These are phyloP conservation scores for Hondaea fermentalgiana DNA, from an alignment of 108 stramenopile species.

Conservation along the genomic window DNA sequence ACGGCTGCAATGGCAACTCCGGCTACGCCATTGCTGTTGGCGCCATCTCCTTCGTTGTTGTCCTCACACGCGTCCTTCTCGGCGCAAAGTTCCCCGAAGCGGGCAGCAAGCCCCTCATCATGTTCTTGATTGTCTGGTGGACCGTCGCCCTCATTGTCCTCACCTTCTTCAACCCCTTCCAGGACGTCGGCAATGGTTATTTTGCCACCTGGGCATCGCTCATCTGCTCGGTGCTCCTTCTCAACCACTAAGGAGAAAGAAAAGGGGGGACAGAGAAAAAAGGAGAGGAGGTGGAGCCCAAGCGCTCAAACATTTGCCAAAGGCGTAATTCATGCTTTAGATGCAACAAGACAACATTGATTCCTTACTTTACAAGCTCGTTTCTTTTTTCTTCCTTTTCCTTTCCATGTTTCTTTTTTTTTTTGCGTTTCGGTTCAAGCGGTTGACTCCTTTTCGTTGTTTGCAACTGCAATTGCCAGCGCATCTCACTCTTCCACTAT, in stretches of 20 bases:
- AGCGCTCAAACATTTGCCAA: no score
- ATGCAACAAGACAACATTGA: not conserved
- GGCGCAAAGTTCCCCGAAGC: not conserved
- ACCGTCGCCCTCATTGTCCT: not conserved
- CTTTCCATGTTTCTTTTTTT: not conserved
- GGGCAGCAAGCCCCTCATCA: not conserved
- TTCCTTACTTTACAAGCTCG: not conserved
- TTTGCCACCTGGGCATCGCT: constrained; percentile 7
- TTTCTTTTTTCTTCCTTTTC: not conserved
- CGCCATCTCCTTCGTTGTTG: not conserved
- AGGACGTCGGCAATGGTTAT: not conserved
- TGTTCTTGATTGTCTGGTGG: constrained; percentile 14
- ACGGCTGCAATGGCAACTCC: not conserved
- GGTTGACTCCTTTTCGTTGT: no score
- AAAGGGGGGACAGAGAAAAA: no score
- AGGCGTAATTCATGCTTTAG: no score
- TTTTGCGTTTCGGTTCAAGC: no score
- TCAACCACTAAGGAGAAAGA: not conserved
- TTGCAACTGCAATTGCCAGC: no score
- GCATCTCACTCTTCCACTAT: no score
- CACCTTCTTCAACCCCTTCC: not conserved
- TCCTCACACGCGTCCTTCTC: not conserved
- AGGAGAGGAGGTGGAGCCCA: no score
- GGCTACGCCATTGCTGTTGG: not conserved
- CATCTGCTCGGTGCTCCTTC: not conserved